These are phyloP conservation scores for Mortierella sp. DNA, from an alignment of 371 early-diverging fungal genomes.

Conservation along the genomic window DNA sequence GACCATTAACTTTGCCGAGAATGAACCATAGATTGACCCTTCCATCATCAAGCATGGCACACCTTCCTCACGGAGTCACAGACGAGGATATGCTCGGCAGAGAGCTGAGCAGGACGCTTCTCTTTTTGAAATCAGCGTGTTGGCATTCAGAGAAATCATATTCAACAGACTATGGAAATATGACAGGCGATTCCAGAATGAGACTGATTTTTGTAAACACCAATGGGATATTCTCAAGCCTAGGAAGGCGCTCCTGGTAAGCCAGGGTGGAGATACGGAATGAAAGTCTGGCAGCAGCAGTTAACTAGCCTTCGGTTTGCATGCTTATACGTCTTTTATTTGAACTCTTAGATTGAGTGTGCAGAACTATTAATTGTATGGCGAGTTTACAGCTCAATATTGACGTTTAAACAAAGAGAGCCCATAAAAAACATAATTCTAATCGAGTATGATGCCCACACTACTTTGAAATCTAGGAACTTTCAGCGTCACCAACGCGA, in stretches of 20 bases:
- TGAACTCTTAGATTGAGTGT: conserved; percentile 39
- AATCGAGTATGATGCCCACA: neutral
- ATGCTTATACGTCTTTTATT: neutral
- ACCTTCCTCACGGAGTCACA: conserved; percentile 22
- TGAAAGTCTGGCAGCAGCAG: neutral
- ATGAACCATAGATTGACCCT: conserved; percentile 37
- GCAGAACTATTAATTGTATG: conserved; percentile 35
- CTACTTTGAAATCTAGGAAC: conserved; percentile 18
- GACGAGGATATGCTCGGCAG: conserved; percentile 27
- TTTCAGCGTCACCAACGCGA: conserved; percentile 21
- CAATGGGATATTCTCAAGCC: conserved; percentile 44
- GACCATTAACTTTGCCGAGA: neutral
- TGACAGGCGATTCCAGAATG: conserved; percentile 30
- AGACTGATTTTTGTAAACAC: conserved; percentile 46
- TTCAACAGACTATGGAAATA: conserved; percentile 40
- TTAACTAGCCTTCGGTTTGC: neutral
- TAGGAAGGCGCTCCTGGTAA: conserved; percentile 29
- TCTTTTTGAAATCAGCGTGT: conserved; percentile 34
- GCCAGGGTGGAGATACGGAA: neutral
- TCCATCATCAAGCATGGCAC: conserved; percentile 39
- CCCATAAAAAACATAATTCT: no score
- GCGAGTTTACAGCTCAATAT: neutral
- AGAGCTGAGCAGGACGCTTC: conserved; percentile 4
- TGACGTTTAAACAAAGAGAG: neutral
- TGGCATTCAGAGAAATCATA: conserved; percentile 50